Evolutionary conservation across 1,284 basidiomycete genomes (phyloP).

Genomic region (Anthracocystis panici-leucophaei): DNA sequence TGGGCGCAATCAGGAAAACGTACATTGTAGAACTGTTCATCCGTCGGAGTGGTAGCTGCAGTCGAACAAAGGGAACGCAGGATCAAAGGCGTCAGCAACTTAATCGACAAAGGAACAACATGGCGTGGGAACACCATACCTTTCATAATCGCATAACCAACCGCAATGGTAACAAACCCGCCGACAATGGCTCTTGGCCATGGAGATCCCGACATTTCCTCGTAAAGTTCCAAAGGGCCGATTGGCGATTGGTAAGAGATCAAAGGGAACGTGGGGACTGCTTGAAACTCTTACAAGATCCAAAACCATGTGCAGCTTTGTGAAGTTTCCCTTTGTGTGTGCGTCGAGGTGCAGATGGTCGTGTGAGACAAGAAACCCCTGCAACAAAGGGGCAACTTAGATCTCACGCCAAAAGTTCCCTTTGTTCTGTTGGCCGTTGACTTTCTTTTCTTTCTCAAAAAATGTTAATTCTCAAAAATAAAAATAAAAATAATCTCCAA

Average conservation of each 20-base stretch:
- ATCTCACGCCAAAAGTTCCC: too few species aligned
- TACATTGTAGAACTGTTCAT: slow-evolving; percentile 64
- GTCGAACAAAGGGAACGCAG: slow-evolving; percentile 5
- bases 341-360: slow-evolving; percentile 1
- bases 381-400: too few species aligned
- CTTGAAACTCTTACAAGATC: neutral
- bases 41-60: slow-evolving; percentile 61
- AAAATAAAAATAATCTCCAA: too few species aligned
- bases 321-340: neutral
- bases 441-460: too few species aligned
- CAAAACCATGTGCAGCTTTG: neutral
- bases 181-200: slow-evolving; percentile 52
- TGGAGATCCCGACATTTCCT: slow-evolving; percentile 38
- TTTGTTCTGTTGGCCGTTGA: too few species aligned
- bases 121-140: slow-evolving; percentile 24
- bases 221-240: too few species aligned
- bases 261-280: too few species aligned
- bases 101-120: slow-evolving; percentile 9
- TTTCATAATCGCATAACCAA: slow-evolving; percentile 64
- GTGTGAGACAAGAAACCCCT: neutral
- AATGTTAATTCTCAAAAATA: too few species aligned
- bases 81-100: neutral
- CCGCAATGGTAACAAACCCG: slow-evolving; percentile 35
- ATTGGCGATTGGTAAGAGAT: neutral
- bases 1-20: slow-evolving; percentile 12